Evolutionary conservation across 2,329 filamentous ascomycete species (phyloP).

Genomic region (Nigrospora sphaerica): DNA sequence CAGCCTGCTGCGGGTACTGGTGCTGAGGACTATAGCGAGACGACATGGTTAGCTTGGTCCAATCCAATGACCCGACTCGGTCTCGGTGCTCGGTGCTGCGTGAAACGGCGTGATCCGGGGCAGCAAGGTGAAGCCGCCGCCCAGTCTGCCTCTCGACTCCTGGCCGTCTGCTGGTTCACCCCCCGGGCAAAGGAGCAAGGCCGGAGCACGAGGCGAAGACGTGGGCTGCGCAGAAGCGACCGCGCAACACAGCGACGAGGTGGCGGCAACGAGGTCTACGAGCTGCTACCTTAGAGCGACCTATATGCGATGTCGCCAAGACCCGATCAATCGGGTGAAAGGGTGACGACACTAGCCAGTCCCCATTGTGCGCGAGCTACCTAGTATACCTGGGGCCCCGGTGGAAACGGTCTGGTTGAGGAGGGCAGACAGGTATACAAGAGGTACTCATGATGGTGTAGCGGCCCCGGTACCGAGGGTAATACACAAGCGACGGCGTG

Average conservation of each 20-base stretch:
- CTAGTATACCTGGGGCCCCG: too few relatives aligned
- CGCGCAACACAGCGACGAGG: too few relatives aligned
- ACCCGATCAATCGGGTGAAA: neutral
- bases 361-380: too few relatives aligned
- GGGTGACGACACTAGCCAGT: too few relatives aligned
- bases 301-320: conserved; percentile 1
- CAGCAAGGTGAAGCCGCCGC: conserved; percentile 10
- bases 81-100: conserved; percentile 9
- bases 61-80: neutral
- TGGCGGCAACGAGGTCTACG: neutral
- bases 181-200: too few relatives aligned
- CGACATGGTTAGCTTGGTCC: conserved; percentile 23
- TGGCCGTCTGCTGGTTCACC: too few relatives aligned
- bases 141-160: too few relatives aligned
- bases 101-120: conserved; percentile 8
- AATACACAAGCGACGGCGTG: too few relatives aligned
- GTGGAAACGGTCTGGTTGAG: neutral
- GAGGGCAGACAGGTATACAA: conserved; percentile 11
- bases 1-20: conserved; percentile 36
- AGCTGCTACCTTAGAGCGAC: neutral
- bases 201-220: too few relatives aligned
- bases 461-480: too few relatives aligned
- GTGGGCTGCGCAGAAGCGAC: too few relatives aligned
- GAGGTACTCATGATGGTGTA: neutral
- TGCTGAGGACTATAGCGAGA: conserved; percentile 34